Percentiles rank a stretch among this genome's conserved stretches.
phyloP scores from a whole-genome alignment of 345 rosid genomes.

The Bruguiera parviflora region DNA sequence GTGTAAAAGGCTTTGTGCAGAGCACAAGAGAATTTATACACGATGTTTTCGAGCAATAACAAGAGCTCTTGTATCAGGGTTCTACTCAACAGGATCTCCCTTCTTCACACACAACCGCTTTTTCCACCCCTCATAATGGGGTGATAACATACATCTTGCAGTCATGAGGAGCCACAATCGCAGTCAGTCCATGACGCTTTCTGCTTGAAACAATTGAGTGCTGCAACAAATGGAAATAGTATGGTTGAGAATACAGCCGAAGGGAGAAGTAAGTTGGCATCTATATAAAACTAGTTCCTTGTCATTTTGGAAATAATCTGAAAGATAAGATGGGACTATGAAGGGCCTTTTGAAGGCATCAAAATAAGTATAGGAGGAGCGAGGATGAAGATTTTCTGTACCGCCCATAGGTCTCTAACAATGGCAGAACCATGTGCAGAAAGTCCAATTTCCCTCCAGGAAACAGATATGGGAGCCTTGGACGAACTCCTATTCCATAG shows the following conservation, averaged over 20 bases:
- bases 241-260: background rate
- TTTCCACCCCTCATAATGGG: background rate
- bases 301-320: background rate
- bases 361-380: background rate
- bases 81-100: too few relatives aligned
- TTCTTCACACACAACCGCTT: too few relatives aligned
- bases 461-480: conserved; percentile 8
- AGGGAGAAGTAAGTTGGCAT: background rate
- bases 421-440: conserved; percentile 5
- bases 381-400: background rate
- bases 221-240: conserved; percentile 17
- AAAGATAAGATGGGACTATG: too few relatives aligned
- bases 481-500: conserved; percentile 21
- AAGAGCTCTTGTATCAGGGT: too few relatives aligned
- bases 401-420: conserved; percentile 25
- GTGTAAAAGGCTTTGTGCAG: too few relatives aligned
- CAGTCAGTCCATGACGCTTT: conserved; percentile 17
- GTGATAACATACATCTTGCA: conserved; percentile 30
- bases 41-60: too few relatives aligned
- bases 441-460: conserved; percentile 26
- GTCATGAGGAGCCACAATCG: conserved; percentile 23
- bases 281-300: background rate
- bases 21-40: too few relatives aligned
- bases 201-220: conserved; percentile 33
- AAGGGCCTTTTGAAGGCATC: background rate